A percentile compares a stretch with the other conserved stretches of the same genome.
Conservation (phyloP, 1,284 basidiomycete species). For the Exobasidium rhododendri region DNA sequence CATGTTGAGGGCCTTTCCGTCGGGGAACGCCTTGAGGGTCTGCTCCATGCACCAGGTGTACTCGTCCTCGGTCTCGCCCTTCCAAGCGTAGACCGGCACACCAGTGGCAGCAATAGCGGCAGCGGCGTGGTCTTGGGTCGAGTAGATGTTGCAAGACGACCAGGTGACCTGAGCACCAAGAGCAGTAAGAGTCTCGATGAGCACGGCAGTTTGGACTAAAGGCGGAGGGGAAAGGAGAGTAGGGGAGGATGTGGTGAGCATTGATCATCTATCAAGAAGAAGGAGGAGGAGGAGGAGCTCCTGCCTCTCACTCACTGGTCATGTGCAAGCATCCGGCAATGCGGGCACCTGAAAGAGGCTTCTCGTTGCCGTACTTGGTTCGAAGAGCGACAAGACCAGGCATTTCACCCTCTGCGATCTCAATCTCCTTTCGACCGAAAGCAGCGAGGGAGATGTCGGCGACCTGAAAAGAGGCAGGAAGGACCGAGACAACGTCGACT, state of each 20-base stretch:
- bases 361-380: slow-evolving; percentile 68
- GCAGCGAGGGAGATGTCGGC: slow-evolving; percentile 91
- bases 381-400: slow-evolving; percentile 53
- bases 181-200: slow-evolving; percentile 65
- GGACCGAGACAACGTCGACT: neutral
- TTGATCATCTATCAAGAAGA: too few species aligned
- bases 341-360: slow-evolving; percentile 91
- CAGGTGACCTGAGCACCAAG: slow-evolving; percentile 97
- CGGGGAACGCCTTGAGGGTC: slow-evolving; percentile 75
- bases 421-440: slow-evolving; percentile 95
- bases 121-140: slow-evolving; percentile 95
- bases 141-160: slow-evolving; percentile 99
- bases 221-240: too few species aligned
- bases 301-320: slow-evolving; percentile 61
- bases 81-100: slow-evolving; percentile 98
- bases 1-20: slow-evolving; percentile 87
- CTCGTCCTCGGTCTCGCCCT: slow-evolving; percentile 99
- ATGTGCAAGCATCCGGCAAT: slow-evolving; percentile 74
- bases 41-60: slow-evolving; percentile 94
- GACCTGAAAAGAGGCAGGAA: slow-evolving; percentile 35
- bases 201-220: slow-evolving; percentile 69
- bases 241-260: neutral
- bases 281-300: too few species aligned
- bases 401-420: slow-evolving; percentile 75
- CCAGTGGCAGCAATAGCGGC: slow-evolving; percentile 97